Base-by-base conservation (phyloP, 257 asterid species). In the Capsicum pubescens region DNA sequence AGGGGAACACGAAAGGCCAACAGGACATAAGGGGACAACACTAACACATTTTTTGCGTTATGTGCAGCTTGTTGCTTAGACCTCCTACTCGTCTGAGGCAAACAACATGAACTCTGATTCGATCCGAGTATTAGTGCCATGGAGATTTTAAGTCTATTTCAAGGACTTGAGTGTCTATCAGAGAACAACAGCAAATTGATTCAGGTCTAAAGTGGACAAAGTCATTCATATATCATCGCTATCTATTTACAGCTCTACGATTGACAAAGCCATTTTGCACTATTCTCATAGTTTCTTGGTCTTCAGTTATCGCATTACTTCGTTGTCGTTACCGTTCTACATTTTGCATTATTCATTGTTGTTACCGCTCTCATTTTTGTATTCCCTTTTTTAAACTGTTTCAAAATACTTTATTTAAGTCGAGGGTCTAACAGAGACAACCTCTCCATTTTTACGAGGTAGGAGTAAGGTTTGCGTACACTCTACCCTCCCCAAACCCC, bases 1-100 rank as follows among this genome's bases (percentile, higher is more conserved):
- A 66, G 17, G 72, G 60, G 72, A 32, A 63, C 69, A 63, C 1
- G 21, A 63, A 86, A 16, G 63, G 83, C 11, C 87, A 81, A 81
- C n/a, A 90, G 89, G 98, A 94, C 83, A 92, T 92, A 13, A 91
- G 95, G 82, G 98, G 96, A 52, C 97, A 94, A 32, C 88, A 93
- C 83, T 93, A 85, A 44, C 78, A 92, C 46, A 64, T 64, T 64
- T 64, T 26, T 64, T 26, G n/a, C 32, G 46, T 64, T 64, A 66
- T 66, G 19, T 66, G 19, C 48, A 35, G 72, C 48, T 21, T 66
- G 48, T 35, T 32, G 46, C 72, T 66, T 44, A 64, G 46, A 11
- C 46, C 8, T 74, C 44, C 46, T 21, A 26, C 81, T 26, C 26
- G 57, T 50, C 8, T 52, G 19, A 32, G 63, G 63, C 60, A 74